Evolutionary conservation across 2,329 filamentous ascomycete genomes (phyloP), one percentile per base, ranked within the genome.

Genomic region (Aureobasidium sp.): DNA sequence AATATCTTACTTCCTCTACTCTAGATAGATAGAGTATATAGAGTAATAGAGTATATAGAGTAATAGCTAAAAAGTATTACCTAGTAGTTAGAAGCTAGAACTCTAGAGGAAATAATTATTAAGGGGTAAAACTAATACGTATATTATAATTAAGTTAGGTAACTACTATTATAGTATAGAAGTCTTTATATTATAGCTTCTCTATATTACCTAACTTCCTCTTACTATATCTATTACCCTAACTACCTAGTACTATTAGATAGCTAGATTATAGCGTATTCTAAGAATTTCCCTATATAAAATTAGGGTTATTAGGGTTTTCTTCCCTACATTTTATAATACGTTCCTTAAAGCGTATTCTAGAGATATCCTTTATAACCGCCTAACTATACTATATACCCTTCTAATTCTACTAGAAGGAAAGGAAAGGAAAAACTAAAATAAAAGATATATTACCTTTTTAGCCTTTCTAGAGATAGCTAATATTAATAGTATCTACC

Each of bases 81-180:
- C 45, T 47, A 33, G 15, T 47, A 17, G 3, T 47, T 9, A 9
- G 27, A 47, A 47, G 45, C 8, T 47, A 47, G n/a, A 47, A 19
- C 17, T 11, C 17, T n/a, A n/a, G 45, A 19, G n/a, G n/a, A 9
- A 47, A 33, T 47, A 49, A 29, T 3, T 33, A 33, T 49, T 49
- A 49, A 35, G 46, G 29, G n/a, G n/a, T 46, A n/a, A 23, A 49
- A 49, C 46, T 49, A 49, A 46, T 49, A n/a, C n/a, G n/a, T 35
- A 13, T 46, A 23, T 33, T 13, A 11, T 53, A 8, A 53, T 53
- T 53, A 54, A 54, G 35, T 54, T 54, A 27, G 50, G n/a, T 54
- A 54, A 54, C 50, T 54, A 54, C 50, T 54, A 29, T 54, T 31
- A 31, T 42, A 54, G 13, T 54, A n/a, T 42, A 42, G 50, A 42